Conservation (phyloP, 2,329 filamentous ascomycete genomes). For the Nemania serpens region DNA sequence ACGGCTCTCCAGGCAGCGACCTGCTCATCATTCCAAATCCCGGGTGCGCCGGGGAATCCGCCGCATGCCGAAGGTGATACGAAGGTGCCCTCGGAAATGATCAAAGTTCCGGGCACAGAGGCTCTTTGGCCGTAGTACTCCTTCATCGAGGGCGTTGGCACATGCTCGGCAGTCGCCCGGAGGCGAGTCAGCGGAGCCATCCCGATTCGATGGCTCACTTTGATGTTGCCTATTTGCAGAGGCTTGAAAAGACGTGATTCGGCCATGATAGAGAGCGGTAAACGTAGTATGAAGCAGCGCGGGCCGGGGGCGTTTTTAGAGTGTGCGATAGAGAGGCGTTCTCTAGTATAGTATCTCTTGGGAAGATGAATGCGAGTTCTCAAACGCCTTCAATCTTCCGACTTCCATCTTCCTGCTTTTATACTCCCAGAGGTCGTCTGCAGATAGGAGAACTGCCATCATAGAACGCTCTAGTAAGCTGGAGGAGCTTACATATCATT, state of each 20-base stretch:
- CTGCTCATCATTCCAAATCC: conserved; percentile 58
- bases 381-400: not conserved
- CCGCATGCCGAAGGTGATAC: conserved; percentile 51
- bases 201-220: conserved; percentile 34
- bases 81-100: conserved; percentile 61
- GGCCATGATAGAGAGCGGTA: conserved; percentile 16
- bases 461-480: not conserved
- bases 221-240: conserved; percentile 33
- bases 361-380: not conserved
- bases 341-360: too few relatives aligned
- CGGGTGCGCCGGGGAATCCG: conserved; percentile 54
- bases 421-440: not conserved
- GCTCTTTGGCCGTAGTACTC: conserved; percentile 39
- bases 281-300: not conserved
- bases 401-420: not conserved
- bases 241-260: conserved; percentile 35
- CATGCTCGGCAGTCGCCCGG: conserved; percentile 48
- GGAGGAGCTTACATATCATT: conserved; percentile 13
- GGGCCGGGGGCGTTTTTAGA: too few relatives aligned
- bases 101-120: conserved; percentile 43
- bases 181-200: conserved; percentile 59
- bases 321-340: too few relatives aligned
- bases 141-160: conserved; percentile 45
- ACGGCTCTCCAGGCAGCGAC: conserved; percentile 60
- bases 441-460: not conserved